These are phyloP conservation scores for Parafenestella ontariensis DNA, from an alignment of 2,329 filamentous ascomycete species.

Conservation along the genomic window DNA sequence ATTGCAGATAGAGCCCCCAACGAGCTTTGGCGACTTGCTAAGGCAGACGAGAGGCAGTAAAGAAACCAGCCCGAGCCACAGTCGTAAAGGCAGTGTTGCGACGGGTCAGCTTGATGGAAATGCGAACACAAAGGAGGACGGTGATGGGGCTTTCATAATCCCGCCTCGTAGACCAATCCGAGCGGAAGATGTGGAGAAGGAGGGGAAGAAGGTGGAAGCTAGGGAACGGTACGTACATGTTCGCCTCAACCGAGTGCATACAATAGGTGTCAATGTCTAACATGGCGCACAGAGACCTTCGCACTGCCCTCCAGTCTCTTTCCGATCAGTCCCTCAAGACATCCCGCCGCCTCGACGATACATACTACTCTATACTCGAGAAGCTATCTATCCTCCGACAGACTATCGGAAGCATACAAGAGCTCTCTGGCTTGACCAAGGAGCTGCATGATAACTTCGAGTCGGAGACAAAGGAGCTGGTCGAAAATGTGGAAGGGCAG, in stretches of 20 bases:
- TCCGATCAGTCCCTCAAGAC: slow-evolving; percentile 67
- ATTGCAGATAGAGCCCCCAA: slow-evolving; percentile 53
- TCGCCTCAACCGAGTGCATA: not conserved
- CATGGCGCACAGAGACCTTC: slow-evolving; percentile 46
- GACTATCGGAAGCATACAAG: slow-evolving; percentile 69
- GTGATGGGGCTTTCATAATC: slow-evolving; percentile 17
- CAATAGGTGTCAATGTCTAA: slow-evolving; percentile 14
- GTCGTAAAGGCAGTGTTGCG: slow-evolving; percentile 37
- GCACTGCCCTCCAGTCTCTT: slow-evolving; percentile 54
- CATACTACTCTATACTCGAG: slow-evolving; percentile 76
- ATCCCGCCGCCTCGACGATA: slow-evolving; percentile 72
- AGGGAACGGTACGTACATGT: slow-evolving; percentile 45
- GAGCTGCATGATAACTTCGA: slow-evolving; percentile 67
- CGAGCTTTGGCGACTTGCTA: slow-evolving; percentile 54
- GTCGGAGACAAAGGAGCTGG: slow-evolving; percentile 65
- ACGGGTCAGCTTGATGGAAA: slow-evolving; percentile 16
- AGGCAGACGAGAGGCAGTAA: slow-evolving; percentile 45
- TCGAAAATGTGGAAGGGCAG: slow-evolving; percentile 66
- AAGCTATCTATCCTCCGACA: slow-evolving; percentile 69
- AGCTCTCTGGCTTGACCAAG: slow-evolving; percentile 68
- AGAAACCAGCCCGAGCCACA: slow-evolving; percentile 38
- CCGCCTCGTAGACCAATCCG: slow-evolving; percentile 40
- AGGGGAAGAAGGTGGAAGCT: slow-evolving; percentile 44
- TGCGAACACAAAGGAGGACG: slow-evolving; percentile 10
- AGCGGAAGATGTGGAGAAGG: slow-evolving; percentile 49